Evolutionary conservation across 2,329 filamentous ascomycete species (phyloP), one percentile per base, ranked within the genome.

Genomic region (Colletotrichum zoysiae): DNA sequence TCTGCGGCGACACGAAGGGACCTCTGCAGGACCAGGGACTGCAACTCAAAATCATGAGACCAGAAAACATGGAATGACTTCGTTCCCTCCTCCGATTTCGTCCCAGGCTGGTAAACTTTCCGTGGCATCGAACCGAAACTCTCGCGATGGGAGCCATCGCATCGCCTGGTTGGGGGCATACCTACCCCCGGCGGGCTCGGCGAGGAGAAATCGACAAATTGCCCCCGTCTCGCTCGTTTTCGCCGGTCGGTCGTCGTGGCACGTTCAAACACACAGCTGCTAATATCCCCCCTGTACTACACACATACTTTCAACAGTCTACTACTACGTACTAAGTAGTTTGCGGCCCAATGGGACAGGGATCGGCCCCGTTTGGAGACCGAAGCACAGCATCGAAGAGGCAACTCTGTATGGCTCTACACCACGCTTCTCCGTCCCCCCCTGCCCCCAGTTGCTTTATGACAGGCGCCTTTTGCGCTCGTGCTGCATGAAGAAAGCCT

Each of bases 321-420:
- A 59, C 9, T 62, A 23, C n/a, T 35, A 26, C 23, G 20, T 35
- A 30, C 50, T 35, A 5, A 30, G 3, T 30, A 30, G 30, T 30
- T 61, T 51, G 65, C 51, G 38, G 48, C 53, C 65, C 65, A 70
- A 69, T 30, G 16, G 50, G 55, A 71, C 70, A 69, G 30, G 53
- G 53, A 48, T 69, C 65, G 69, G 59, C 69, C 50, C 48, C 30
- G 63, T 44, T 59, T 59, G 59, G 53, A 46, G 65, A 63, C 20
- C 46, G 8, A 23, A 7, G 46, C 23, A 61, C 59, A 20, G 33
- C 59, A 64, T 40, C 35, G 51, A 30, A 68, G 62, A 63, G 65
- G 58, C 65, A 71, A 59, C 65, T 62, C 20, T 63, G 63, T 67
- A 57, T 60, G 69, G 67, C 59, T 73, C 44, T 62, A 65, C 61